Conservation (phyloP, 2,329 filamentous ascomycete species). For the Hirsutella minnesotensis region DNA sequence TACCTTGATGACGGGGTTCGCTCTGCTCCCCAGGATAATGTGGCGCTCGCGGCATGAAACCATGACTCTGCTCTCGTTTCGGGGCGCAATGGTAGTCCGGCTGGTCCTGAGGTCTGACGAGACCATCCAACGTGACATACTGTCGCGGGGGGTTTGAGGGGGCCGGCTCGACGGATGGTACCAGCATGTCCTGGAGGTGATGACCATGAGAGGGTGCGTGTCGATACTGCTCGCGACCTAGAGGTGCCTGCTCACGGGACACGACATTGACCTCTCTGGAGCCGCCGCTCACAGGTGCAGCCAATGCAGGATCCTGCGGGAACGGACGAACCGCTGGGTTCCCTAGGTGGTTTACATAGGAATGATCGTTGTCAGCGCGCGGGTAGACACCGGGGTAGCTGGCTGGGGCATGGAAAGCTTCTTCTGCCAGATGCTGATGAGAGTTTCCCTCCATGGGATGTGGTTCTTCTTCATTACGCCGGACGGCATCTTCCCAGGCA, state of each 20-base stretch:
- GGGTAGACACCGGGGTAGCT: no score
- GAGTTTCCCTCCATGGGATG: no score
- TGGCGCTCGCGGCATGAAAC: no score
- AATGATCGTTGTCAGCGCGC: conserved; percentile 7
- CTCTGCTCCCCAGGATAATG: background rate
- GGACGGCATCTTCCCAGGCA: conserved; percentile 28
- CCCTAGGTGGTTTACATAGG: conserved; percentile 15
- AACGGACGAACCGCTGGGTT: background rate
- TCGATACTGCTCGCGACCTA: conserved; percentile 9
- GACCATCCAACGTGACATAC: conserved; percentile 21
- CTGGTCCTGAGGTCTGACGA: conserved; percentile 14
- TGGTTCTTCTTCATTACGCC: conserved; percentile 15
- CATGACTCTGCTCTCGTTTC: no score
- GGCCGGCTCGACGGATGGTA: conserved; percentile 33
- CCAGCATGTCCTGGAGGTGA: conserved; percentile 27
- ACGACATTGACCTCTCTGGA: conserved; percentile 15
- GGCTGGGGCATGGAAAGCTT: no score
- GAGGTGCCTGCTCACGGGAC: conserved; percentile 4
- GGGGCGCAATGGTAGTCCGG: conserved; percentile 1
- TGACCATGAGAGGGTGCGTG: conserved; percentile 12
- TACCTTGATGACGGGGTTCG: conserved; percentile 4
- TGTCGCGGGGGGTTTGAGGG: conserved; percentile 24
- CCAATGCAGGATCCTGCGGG: conserved; percentile 5
- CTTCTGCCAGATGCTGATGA: no score
- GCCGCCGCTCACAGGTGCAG: conserved; percentile 3